Evolutionary conservation across 108 stramenopile species (phyloP), one percentile per base, ranked within the genome.

Genomic region (Nitzschia sp.): DNA sequence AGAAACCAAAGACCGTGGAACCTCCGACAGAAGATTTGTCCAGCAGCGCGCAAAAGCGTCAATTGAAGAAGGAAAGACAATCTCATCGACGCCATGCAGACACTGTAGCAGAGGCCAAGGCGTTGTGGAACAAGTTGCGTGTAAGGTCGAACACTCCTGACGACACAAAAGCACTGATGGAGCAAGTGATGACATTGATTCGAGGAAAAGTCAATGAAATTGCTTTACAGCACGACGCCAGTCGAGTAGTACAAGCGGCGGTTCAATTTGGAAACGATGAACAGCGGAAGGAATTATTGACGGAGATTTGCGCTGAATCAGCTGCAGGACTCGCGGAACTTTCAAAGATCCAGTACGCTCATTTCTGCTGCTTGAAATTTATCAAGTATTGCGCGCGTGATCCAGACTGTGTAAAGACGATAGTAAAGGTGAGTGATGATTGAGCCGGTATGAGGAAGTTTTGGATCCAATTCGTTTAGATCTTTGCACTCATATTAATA

Each of bases 151-250:
- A 92, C 58, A 76, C 82, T 38, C 60, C 78, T 13, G 80, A 83
- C n/a, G 86, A 92, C 3, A 92, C 63, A 56, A 66, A 74, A 6
- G 71, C 75, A 49, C 54, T 91, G 27, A 86, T 87, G 72, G 79
- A 84, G 17, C 72, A 89, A 62, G 81, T 94, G 21, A 89, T 87
- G 76, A 73, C 78, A 46, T 64, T 96, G 66, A 72, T 96, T 25
- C 75, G 66, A 45, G 89, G 87, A 11, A 91, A 93, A 72, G 79
- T 84, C 24, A 76, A 74, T 54, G 86, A 91, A 73, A 87, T 97
- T 55, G 90, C 89, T 6, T 79, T 95, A 76, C 93, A 94, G 63
- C 96, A 97, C 68, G 96, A 97, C 75, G 93, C 94, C 8, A 89
- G 87, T 53, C 85, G 96, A 25, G 87, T 91, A 27, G 91, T 95